These are phyloP conservation scores for Albophoma yamanashiensis DNA, from an alignment of 2,329 filamentous ascomycete species.

Conservation along the genomic window DNA sequence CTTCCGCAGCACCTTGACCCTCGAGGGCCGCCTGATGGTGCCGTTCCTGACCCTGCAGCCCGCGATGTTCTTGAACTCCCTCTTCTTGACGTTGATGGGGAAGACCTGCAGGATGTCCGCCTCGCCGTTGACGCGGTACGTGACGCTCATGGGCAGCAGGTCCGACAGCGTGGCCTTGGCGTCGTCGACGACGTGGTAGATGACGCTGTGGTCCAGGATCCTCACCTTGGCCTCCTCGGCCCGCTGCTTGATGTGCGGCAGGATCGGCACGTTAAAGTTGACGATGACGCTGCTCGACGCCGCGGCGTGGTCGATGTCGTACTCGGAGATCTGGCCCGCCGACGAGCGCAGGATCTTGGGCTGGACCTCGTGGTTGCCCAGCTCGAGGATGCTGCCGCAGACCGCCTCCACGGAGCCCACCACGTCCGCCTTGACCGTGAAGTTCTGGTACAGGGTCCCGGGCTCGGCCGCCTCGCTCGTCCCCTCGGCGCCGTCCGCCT, in stretches of 20 bases:
- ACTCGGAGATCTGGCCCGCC: conserved; percentile 72
- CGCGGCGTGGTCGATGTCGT: conserved; percentile 79
- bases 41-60: conserved; percentile 85
- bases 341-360: conserved; percentile 66
- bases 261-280: conserved; percentile 71
- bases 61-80: conserved; percentile 63
- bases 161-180: conserved; percentile 58
- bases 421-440: conserved; percentile 88
- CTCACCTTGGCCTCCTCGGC: conserved; percentile 63
- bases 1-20: conserved; percentile 61
- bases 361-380: conserved; percentile 77
- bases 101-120: conserved; percentile 79
- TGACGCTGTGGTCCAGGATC: conserved; percentile 79
- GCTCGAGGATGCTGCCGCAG: conserved; percentile 59
- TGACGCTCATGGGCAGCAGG: conserved; percentile 55
- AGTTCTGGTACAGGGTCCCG: conserved; percentile 52
- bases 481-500: conserved; percentile 22
- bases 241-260: conserved; percentile 54
- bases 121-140: conserved; percentile 69
- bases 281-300: conserved; percentile 66
- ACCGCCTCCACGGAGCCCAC: conserved; percentile 91
- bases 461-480: conserved; percentile 20
- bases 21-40: conserved; percentile 48
- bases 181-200: conserved; percentile 70
- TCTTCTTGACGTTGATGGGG: conserved; percentile 67